phyloP scores from a whole-genome alignment of 1,284 basidiomycete species.

The Mycena sp. region DNA sequence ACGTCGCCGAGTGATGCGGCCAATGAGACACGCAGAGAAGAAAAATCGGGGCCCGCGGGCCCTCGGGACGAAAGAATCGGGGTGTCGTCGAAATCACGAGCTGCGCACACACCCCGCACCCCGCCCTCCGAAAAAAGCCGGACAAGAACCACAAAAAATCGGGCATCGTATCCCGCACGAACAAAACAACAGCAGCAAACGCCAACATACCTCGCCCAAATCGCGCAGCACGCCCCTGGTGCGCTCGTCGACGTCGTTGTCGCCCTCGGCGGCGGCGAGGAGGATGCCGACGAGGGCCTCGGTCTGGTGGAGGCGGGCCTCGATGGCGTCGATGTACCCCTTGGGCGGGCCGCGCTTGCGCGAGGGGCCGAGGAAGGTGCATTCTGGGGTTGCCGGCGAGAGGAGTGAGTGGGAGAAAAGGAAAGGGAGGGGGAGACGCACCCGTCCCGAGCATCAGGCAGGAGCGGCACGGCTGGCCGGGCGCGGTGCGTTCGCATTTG shows the following conservation, averaged over 20 bases:
- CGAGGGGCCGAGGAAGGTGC: constrained; percentile 85
- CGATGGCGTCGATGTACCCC: constrained; percentile 92
- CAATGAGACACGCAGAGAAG: no score
- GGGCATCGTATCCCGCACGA: no score
- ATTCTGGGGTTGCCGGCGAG: constrained; percentile 49
- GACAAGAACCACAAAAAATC: not conserved
- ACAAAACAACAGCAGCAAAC: not conserved
- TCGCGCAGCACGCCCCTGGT: constrained; percentile 69
- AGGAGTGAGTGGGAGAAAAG: constrained; percentile 32
- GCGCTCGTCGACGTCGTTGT: constrained; percentile 56
- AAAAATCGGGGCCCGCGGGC: no score
- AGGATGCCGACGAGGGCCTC: constrained; percentile 86
- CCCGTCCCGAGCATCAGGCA: constrained; percentile 76
- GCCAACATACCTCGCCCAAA: constrained; percentile 54
- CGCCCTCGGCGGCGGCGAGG: constrained; percentile 57
- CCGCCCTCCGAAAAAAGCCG: not conserved
- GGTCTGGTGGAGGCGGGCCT: constrained; percentile 86
- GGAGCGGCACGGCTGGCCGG: constrained; percentile 71
- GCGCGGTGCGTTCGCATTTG: constrained; percentile 72
- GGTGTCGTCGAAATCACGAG: no score
- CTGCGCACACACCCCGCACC: no score
- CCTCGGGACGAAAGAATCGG: no score
- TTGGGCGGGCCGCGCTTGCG: constrained; percentile 87
- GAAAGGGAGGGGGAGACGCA: constrained; percentile 52
- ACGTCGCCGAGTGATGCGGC: no score